Evolutionary conservation across 2,329 filamentous ascomycete species (phyloP).

Genomic region (Fusarium sp.): DNA sequence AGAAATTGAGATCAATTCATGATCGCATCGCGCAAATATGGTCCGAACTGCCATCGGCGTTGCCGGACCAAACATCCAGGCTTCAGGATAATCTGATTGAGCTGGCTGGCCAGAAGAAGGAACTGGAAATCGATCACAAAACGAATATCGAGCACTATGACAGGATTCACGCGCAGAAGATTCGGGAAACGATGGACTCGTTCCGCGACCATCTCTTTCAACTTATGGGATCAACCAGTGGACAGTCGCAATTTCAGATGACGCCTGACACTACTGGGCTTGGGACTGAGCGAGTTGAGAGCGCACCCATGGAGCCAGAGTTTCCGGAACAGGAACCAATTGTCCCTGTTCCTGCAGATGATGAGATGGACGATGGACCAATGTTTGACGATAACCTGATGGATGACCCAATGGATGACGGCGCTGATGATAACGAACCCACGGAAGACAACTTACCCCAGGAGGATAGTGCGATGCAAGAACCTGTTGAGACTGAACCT

Average conservation of each 20-base stretch:
- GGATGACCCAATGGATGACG: background rate
- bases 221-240: background rate
- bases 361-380: background rate
- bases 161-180: background rate
- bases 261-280: background rate
- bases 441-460: background rate
- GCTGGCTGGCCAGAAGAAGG: conserved; percentile 9
- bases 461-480: background rate
- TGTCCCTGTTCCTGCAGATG: background rate
- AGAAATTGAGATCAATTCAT: background rate
- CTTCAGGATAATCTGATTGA: conserved; percentile 2
- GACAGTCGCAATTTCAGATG: background rate
- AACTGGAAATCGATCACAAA: conserved; percentile 13
- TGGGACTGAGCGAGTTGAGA: background rate
- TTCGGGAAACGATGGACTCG: background rate
- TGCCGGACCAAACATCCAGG: background rate
- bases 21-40: background rate
- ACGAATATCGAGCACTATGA: background rate
- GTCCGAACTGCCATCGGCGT: background rate
- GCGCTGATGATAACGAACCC: background rate
- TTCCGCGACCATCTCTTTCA: background rate
- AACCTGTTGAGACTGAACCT: background rate
- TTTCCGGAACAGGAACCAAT: background rate
- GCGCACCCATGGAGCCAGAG: background rate
- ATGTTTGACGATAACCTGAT: background rate